Evolutionary conservation across 202 grass and related monocot species (phyloP), one percentile per base, ranked within the genome.

Genomic region (Dendrocalamus latiflorus): DNA sequence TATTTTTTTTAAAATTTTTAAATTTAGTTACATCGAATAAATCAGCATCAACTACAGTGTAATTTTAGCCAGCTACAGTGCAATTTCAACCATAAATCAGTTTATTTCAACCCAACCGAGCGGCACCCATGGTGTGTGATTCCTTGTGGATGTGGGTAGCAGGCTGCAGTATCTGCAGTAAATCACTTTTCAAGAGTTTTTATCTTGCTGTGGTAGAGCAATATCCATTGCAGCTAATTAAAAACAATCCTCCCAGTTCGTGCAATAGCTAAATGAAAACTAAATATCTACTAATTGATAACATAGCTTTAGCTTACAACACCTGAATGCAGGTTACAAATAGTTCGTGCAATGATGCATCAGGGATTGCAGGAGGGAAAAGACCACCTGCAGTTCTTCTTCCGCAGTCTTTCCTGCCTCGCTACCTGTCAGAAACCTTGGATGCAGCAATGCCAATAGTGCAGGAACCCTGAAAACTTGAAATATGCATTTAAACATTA

Each of bases 401-500:
- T 80, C 45, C 42, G 44, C 53, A 75, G 1, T 14, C 15, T 42
- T 49, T 33, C 68, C 1, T 67, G 25, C 16, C 37, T 41, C 18
- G 16, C 33, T 13, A 80, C n/a, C 26, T 28, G n/a, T 33, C 42
- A 76, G 13, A 18, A 51, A 50, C 16, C 28, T 57, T 1, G 8
- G 30, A 18, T 21, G 25, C 39, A 77, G 20, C 64, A 42, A 49
- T 12, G 30, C 17, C 38, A 72, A 60, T 6, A 66, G 4, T 10
- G 64, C 33, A 54, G 2, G 13, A 9, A 64, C 25, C 39, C 12
- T 34, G 77, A 76, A 76, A 81, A 77, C 45, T n/a, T 48, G 57
- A 66, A 25, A 30, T 60, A 57, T 66, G 65, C 63, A 76, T 41
- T 70, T 75, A 16, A 71, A 67, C 61, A 73, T 60, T 84, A 84